Evolutionary conservation across 1,284 basidiomycete species (phyloP).

Genomic region (Singerocomus inundabilis): DNA sequence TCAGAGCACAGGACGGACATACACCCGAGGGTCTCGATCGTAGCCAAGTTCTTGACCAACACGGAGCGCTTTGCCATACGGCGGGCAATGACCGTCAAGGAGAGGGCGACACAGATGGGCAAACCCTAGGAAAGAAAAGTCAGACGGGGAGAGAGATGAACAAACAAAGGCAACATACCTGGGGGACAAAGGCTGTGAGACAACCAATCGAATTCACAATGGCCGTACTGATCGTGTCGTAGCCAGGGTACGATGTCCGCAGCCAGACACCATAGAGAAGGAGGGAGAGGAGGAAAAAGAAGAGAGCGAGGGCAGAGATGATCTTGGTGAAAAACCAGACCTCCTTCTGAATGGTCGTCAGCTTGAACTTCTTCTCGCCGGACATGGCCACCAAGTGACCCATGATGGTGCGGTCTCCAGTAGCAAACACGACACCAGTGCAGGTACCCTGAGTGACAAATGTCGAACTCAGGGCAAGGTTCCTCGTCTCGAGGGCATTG

Average conservation of each 20-base stretch:
- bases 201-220: slow-evolving; percentile 49
- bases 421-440: slow-evolving; percentile 54
- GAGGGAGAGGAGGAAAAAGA: slow-evolving; percentile 41
- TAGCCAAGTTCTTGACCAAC: slow-evolving; percentile 57
- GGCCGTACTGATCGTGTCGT: slow-evolving; percentile 37
- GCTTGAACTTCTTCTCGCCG: slow-evolving; percentile 45
- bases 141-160: neutral
- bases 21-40: slow-evolving; percentile 58
- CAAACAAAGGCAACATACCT: slow-evolving; percentile 24
- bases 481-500: slow-evolving; percentile 59
- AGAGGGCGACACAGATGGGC: slow-evolving; percentile 47
- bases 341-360: slow-evolving; percentile 48
- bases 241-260: slow-evolving; percentile 37
- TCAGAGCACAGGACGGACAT: slow-evolving; percentile 59
- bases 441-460: slow-evolving; percentile 56
- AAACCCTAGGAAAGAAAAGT: slow-evolving; percentile 36
- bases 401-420: slow-evolving; percentile 56
- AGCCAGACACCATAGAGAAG: slow-evolving; percentile 47
- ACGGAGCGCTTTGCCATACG: slow-evolving; percentile 51
- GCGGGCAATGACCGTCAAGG: slow-evolving; percentile 48
- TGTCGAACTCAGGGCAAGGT: slow-evolving; percentile 55
- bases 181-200: slow-evolving; percentile 47
- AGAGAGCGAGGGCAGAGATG: slow-evolving; percentile 40
- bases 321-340: slow-evolving; percentile 50
- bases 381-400: slow-evolving; percentile 60